Percentiles rank a stretch among this genome's conserved stretches.
phyloP scores from a whole-genome alignment of 768 basidiomycete genomes.

The Russula emetica region DNA sequence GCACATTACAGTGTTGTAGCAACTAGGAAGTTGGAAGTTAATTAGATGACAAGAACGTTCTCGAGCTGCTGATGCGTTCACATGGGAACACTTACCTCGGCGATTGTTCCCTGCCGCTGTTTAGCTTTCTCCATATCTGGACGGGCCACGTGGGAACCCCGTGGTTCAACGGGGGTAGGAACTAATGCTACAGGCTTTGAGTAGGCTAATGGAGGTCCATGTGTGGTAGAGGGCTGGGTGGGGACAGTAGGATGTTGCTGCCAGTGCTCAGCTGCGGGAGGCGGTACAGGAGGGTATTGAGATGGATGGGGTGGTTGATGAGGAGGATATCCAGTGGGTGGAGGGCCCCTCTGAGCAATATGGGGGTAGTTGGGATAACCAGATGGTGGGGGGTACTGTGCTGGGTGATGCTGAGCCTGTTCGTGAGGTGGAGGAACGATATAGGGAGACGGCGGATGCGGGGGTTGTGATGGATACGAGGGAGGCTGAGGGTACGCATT shows the following conservation, averaged over 20 bases:
- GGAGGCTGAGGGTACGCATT: constrained; percentile 27
- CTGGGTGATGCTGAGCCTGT: constrained; percentile 40
- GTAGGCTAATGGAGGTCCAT: constrained; percentile 22
- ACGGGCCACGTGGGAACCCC: constrained; percentile 22
- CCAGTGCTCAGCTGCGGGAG: constrained; percentile 25
- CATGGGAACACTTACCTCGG: constrained; percentile 22
- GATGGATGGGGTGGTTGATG: constrained; percentile 31
- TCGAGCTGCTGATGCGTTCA: constrained; percentile 2
- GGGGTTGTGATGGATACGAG: constrained; percentile 44
- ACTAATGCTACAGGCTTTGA: constrained; percentile 24
- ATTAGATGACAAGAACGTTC: constrained; percentile 16
- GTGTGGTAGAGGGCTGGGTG: constrained; percentile 17
- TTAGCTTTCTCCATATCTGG: constrained; percentile 27
- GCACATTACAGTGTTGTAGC: constrained; percentile 52
- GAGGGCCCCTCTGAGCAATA: constrained; percentile 24
- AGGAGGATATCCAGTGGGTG: constrained; percentile 30
- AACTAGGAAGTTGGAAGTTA: constrained; percentile 40
- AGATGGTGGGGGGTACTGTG: constrained; percentile 39
- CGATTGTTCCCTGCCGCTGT: constrained; percentile 26
- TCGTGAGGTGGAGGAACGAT: constrained; percentile 44
- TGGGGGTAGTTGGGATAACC: constrained; percentile 35
- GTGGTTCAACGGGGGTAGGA: constrained; percentile 25
- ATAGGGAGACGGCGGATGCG: constrained; percentile 31
- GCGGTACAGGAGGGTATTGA: constrained; percentile 26
- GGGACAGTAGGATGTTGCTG: constrained; percentile 26